These are phyloP conservation scores for Elaphomyces granulatus DNA, from an alignment of 495 filamentous ascomycete species.

Conservation along the genomic window DNA sequence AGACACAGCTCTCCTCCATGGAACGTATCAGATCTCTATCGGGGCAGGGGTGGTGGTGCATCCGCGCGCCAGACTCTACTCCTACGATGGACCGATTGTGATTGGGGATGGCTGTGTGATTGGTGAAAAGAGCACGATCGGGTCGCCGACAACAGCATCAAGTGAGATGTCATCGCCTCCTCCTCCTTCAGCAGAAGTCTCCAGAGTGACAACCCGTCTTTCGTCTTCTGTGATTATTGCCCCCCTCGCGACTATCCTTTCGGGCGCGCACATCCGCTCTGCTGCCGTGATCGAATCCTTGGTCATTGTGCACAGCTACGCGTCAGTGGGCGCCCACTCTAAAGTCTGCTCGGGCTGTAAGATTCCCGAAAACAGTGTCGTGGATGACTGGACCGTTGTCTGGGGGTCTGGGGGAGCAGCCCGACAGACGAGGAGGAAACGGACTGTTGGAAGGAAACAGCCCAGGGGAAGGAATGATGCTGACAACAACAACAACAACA, in stretches of 20 bases:
- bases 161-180: no score
- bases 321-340: slow-evolving; percentile 25
- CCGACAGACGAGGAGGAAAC: slow-evolving; percentile 19
- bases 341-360: slow-evolving; percentile 28
- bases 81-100: slow-evolving; percentile 50
- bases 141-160: slow-evolving; percentile 21
- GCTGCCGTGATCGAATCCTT: slow-evolving; percentile 23
- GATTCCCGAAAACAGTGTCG: slow-evolving; percentile 12
- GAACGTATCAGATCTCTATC: slow-evolving; percentile 57
- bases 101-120: slow-evolving; percentile 65
- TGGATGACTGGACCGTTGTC: slow-evolving; percentile 31
- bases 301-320: slow-evolving; percentile 16
- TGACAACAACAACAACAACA: neutral
- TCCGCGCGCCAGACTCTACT: slow-evolving; percentile 58
- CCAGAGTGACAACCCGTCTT: slow-evolving; percentile 17
- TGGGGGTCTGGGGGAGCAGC: slow-evolving; percentile 25
- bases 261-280: slow-evolving; percentile 26
- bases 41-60: slow-evolving; percentile 64
- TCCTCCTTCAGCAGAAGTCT: neutral
- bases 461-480: neutral
- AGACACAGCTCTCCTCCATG: slow-evolving; percentile 58
- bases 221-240: slow-evolving; percentile 25
- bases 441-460: slow-evolving; percentile 13
- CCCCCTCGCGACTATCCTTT: slow-evolving; percentile 17
- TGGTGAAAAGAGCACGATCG: slow-evolving; percentile 54